phyloP scores from a whole-genome alignment of 169 alveolate genomes.

The Plasmodium coatneyi region DNA sequence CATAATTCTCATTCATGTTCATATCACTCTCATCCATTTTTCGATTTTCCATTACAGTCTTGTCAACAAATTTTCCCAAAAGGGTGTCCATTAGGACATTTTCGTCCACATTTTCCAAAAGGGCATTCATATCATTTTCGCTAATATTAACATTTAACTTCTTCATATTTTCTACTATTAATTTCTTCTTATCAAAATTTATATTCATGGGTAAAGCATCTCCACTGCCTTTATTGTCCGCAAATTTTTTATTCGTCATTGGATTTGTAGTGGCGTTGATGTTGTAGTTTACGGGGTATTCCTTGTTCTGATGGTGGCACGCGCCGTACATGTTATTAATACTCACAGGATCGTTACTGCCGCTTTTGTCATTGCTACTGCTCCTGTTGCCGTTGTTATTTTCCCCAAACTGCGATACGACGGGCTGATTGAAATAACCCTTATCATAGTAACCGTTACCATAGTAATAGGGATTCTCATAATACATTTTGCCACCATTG shows the following conservation, averaged over 20 bases:
- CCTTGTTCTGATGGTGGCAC: background rate
- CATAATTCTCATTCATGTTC: constrained; percentile 16
- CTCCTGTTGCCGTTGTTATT: constrained; percentile 2
- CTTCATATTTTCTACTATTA: constrained; percentile 15
- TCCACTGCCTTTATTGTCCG: background rate
- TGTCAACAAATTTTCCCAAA: constrained; percentile 17
- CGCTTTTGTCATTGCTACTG: background rate
- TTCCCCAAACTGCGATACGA: background rate
- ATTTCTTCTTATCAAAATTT: constrained; percentile 42
- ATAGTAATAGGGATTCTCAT: constrained; percentile 21
- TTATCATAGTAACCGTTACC: constrained; percentile 10
- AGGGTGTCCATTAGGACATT: constrained; percentile 31
- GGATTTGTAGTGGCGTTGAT: background rate
- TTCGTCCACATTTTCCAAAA: constrained; percentile 38
- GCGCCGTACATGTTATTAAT: background rate
- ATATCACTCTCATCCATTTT: constrained; percentile 25
- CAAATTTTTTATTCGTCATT: background rate
- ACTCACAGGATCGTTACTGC: background rate
- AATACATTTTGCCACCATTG: constrained; percentile 9
- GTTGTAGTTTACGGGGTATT: background rate
- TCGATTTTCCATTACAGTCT: constrained; percentile 11
- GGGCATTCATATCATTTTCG: constrained; percentile 26
- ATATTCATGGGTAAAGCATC: background rate
- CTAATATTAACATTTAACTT: constrained; percentile 32
- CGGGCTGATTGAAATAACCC: background rate